phyloP scores from a whole-genome alignment of 2,329 filamentous ascomycete genomes.

The Pestalotiopsis sp. region DNA sequence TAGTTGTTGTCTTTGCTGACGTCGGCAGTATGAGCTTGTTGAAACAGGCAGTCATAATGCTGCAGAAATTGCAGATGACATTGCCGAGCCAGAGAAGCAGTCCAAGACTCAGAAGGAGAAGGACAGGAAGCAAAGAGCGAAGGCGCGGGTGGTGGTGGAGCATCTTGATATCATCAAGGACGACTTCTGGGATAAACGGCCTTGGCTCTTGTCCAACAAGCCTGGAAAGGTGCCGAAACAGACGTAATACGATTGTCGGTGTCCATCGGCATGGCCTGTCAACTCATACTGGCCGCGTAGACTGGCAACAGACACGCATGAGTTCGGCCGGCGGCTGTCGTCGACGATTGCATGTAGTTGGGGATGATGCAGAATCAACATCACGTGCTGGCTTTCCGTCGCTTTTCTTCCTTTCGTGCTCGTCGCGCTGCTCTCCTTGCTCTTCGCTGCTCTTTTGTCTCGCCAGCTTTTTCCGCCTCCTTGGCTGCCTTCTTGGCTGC shows the following conservation, averaged over 20 bases:
- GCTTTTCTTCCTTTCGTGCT: conserved; percentile 34
- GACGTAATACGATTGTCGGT: conserved; percentile 31
- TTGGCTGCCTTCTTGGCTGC: conserved; percentile 41
- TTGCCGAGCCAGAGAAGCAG: conserved; percentile 54
- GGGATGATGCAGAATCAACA: background rate
- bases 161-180: conserved; percentile 95
- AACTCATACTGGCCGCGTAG: background rate
- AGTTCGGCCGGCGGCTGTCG: background rate
- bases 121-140: conserved; percentile 75
- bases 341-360: background rate
- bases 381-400: conserved; percentile 12
- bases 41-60: conserved; percentile 54
- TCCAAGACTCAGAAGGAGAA: conserved; percentile 84
- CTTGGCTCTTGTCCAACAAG: conserved; percentile 79
- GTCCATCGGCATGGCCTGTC: background rate
- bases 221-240: conserved; percentile 70
- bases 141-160: conserved; percentile 78
- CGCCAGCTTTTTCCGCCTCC: conserved; percentile 37
- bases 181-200: conserved; percentile 85
- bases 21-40: conserved; percentile 66
- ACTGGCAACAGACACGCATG: background rate
- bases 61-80: conserved; percentile 44
- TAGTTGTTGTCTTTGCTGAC: conserved; percentile 22
- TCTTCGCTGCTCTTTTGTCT: conserved; percentile 47
- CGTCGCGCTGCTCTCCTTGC: conserved; percentile 45